These are phyloP conservation scores for Penicillium roqueforti DNA, from an alignment of 495 filamentous ascomycete species.

Conservation along the genomic window DNA sequence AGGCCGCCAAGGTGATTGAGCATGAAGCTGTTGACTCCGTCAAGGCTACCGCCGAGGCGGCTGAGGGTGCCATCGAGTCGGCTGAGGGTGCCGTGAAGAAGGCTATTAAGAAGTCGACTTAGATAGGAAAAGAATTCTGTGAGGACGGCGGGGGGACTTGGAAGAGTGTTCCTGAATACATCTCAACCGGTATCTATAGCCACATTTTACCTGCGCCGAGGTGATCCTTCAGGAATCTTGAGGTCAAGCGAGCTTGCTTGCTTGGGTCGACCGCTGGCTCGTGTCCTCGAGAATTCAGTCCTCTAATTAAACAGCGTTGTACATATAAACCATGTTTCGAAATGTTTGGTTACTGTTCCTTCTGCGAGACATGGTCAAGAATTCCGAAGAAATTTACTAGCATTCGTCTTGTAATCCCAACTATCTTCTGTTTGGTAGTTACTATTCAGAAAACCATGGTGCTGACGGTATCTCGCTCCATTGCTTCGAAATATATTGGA, in stretches of 20 bases:
- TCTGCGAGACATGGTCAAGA: not conserved
- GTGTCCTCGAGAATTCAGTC: not conserved
- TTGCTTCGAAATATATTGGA: not conserved
- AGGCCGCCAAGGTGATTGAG: constrained; percentile 47
- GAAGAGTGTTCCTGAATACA: not conserved
- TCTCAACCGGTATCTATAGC: constrained; percentile 13
- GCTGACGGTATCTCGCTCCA: not conserved
- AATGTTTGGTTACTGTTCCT: constrained; percentile 11
- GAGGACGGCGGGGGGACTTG: not conserved
- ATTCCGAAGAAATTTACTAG: not conserved
- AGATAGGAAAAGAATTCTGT: not conserved
- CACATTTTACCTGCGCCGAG: not conserved
- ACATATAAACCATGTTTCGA: constrained; percentile 23
- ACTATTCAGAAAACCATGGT: not conserved
- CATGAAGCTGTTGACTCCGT: constrained; percentile 42
- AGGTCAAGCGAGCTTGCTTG: not conserved
- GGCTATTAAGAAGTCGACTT: constrained; percentile 27
- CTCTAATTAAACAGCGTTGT: constrained; percentile 19
- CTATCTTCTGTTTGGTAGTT: not conserved
- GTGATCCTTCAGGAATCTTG: not conserved
- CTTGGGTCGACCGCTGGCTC: not conserved
- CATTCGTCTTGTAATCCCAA: not conserved
- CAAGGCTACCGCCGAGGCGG: constrained; percentile 29
- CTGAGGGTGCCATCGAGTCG: constrained; percentile 31
- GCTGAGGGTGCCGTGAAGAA: constrained; percentile 28